phyloP scores from a whole-genome alignment of 1,284 basidiomycete genomes.

The Taiwanofungus camphoratus region DNA sequence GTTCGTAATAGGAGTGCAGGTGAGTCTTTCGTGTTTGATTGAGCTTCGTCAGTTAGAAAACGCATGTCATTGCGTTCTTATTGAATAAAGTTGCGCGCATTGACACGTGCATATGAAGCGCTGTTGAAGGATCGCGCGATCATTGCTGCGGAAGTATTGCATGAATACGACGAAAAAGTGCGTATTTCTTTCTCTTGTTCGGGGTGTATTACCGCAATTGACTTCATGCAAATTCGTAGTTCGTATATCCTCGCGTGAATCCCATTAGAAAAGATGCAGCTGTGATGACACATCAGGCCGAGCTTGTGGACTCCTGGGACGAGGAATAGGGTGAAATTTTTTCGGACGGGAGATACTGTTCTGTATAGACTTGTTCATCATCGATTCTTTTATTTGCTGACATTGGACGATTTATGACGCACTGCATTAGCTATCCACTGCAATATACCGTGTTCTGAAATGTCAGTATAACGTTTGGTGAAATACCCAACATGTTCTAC shows the following conservation, averaged over 20 bases:
- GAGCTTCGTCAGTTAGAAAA: no score
- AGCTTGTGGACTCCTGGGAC: slow-evolving; percentile 44
- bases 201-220: slow-evolving; percentile 2
- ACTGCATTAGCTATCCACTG: no score
- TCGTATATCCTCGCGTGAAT: slow-evolving; percentile 76
- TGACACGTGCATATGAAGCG: slow-evolving; percentile 52
- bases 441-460: no score
- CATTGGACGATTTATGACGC: no score
- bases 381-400: no score
- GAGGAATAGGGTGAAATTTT: no score
- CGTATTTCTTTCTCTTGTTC: not conserved
- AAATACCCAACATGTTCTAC: no score
- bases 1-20: slow-evolving; percentile 59
- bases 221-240: slow-evolving; percentile 38
- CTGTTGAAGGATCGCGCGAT: slow-evolving; percentile 72
- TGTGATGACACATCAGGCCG: slow-evolving; percentile 82
- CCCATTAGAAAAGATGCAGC: slow-evolving; percentile 69
- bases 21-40: slow-evolving; percentile 32
- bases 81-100: slow-evolving; percentile 39
- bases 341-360: no score
- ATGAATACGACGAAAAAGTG: slow-evolving; percentile 81
- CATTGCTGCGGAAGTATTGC: slow-evolving; percentile 76
- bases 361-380: no score
- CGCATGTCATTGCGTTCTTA: not conserved
- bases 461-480: no score